Percentiles rank a stretch among this genome's conserved stretches.
Evolutionary conservation across 148 eudicot genomes (phyloP).

Genomic region (Chenopodium quinoa): DNA sequence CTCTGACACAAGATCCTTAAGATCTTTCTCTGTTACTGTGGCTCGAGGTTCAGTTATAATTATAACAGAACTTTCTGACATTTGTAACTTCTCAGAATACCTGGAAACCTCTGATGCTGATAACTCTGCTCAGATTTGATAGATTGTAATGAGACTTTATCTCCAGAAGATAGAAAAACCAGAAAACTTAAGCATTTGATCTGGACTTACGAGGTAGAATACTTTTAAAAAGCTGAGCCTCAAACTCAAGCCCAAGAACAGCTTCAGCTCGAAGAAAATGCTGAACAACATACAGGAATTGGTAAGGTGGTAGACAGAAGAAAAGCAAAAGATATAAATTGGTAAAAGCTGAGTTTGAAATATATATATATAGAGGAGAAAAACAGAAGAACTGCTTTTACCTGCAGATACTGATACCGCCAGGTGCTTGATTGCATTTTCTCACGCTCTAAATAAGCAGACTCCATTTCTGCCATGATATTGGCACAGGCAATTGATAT

Average conservation of each 20-base stretch:
- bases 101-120: conserved; percentile 60
- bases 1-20: conserved; percentile 42
- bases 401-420: conserved; percentile 72
- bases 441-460: conserved; percentile 80
- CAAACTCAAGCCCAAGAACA: conserved; percentile 72
- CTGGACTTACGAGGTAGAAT: conserved; percentile 66
- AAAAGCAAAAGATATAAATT: neutral
- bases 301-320: neutral
- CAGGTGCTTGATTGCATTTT: conserved; percentile 70
- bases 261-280: conserved; percentile 80
- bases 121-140: conserved; percentile 36
- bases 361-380: neutral
- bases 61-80: conserved; percentile 54
- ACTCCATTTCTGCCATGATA: conserved; percentile 78
- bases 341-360: neutral
- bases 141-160: conserved; percentile 3
- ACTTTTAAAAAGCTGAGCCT: conserved; percentile 77
- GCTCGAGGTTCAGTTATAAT: conserved; percentile 67
- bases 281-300: conserved; percentile 29
- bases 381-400: conserved; percentile 7
- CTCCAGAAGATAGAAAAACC: neutral
- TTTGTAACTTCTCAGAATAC: conserved; percentile 53
- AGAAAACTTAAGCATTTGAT: neutral
- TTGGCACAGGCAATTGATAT: conserved; percentile 55
- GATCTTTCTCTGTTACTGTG: conserved; percentile 54